A percentile compares a stretch with the other conserved stretches of the same genome.
Conservation (phyloP, 495 filamentous ascomycete genomes). For the Parathielavia hyrcaniae region DNA sequence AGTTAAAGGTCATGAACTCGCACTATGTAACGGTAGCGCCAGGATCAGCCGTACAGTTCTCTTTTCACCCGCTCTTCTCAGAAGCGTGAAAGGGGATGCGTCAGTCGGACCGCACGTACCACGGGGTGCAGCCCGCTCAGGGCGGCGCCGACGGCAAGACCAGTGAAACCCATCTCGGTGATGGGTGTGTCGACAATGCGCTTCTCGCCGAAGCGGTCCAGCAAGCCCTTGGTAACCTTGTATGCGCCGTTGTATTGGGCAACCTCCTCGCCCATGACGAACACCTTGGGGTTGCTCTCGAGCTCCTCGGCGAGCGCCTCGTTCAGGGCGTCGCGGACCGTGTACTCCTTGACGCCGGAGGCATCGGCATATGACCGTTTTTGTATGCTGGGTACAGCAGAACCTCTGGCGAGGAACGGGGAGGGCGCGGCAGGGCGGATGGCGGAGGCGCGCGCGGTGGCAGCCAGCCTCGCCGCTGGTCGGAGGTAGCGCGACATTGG, state of each 20-base stretch:
- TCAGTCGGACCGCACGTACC: constrained; percentile 48
- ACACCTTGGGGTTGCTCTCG: constrained; percentile 88
- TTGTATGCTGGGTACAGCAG: constrained; percentile 37
- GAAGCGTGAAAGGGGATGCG: not conserved
- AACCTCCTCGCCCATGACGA: constrained; percentile 94
- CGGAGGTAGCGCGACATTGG: constrained; percentile 69
- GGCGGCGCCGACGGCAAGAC: constrained; percentile 89
- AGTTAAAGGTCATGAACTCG: constrained; percentile 99
- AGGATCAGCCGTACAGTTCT: not conserved
- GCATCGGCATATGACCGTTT: constrained; percentile 49
- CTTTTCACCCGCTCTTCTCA: not conserved
- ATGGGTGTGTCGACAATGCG: constrained; percentile 97
- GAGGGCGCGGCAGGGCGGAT: constrained; percentile 43
- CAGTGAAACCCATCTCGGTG: constrained; percentile 90
- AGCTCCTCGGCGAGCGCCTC: constrained; percentile 97
- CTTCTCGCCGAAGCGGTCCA: constrained; percentile 96
- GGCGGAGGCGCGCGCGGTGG: constrained; percentile 52
- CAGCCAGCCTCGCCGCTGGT: constrained; percentile 69
- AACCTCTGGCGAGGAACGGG: constrained; percentile 45
- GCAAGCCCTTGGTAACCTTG: constrained; percentile 95
- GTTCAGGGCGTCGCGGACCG: constrained; percentile 93
- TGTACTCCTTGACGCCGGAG: constrained; percentile 78
- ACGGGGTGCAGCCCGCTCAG: constrained; percentile 90
- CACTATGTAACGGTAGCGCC: constrained; percentile 49
- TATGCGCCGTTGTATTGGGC: constrained; percentile 99